These are phyloP conservation scores for Rhipidocladum racemiflorum DNA, from an alignment of 176 grass and related monocot species.

Conservation along the genomic window DNA sequence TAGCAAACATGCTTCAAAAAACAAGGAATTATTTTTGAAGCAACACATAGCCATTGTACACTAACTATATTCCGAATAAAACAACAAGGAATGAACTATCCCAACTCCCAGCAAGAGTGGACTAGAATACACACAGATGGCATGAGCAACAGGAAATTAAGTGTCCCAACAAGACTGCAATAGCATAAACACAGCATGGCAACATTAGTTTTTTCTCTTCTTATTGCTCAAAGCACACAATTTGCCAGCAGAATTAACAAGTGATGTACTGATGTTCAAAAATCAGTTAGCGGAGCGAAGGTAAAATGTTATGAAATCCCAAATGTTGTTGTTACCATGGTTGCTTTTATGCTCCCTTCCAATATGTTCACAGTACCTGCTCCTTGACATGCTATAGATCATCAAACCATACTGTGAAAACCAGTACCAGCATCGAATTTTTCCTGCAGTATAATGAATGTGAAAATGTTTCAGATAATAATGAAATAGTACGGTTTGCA, in stretches of 20 bases:
- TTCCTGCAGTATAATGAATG: conserved; percentile 56
- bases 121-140: neutral
- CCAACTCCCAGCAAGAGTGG: neutral
- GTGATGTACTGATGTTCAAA: neutral
- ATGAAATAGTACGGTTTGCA: conserved; percentile 7
- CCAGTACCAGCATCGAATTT: conserved; percentile 89
- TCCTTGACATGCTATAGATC: conserved; percentile 77
- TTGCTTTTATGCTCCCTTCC: conserved; percentile 99
- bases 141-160: neutral
- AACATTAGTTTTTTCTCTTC: neutral
- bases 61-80: neutral
- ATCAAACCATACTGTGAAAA: conserved; percentile 78
- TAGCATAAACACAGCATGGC: neutral
- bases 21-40: neutral
- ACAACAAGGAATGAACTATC: neutral
- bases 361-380: conserved; percentile 95
- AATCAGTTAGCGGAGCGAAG: neutral
- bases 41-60: neutral
- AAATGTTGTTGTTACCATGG: conserved; percentile 55
- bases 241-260: neutral
- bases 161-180: neutral
- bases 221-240: neutral
- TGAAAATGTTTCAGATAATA: neutral
- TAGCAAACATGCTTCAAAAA: neutral
- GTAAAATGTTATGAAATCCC: conserved; percentile 4